Percentiles rank a stretch among this genome's conserved stretches.
Conservation (phyloP, 1,284 basidiomycete species). For the Cerioporus squamosus region DNA sequence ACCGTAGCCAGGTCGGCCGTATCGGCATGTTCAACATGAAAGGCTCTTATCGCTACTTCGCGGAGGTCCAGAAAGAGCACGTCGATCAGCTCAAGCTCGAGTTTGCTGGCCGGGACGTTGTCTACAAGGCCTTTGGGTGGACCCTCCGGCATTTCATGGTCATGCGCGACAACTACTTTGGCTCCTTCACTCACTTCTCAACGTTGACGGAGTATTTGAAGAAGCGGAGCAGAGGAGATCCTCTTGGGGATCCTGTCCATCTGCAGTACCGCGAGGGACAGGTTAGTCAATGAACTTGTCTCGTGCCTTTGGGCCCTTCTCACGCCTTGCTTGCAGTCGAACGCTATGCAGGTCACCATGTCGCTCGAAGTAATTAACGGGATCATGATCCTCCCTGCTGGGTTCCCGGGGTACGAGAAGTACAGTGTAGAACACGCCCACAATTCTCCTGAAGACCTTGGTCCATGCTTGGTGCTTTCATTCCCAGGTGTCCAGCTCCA, state of each 20-base stretch:
- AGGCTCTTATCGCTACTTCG: constrained; percentile 77
- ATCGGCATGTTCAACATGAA: constrained; percentile 61
- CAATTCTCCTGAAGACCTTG: constrained; percentile 41
- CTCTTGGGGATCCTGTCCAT: constrained; percentile 80
- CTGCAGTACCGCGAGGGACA: constrained; percentile 80
- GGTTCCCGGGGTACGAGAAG: constrained; percentile 72
- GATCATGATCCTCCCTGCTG: constrained; percentile 70
- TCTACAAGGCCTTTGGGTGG: constrained; percentile 84
- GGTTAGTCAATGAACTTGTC: constrained; percentile 25
- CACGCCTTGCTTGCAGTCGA: constrained; percentile 54
- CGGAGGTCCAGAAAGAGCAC: constrained; percentile 67
- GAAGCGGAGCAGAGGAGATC: constrained; percentile 58
- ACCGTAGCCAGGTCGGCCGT: constrained; percentile 63
- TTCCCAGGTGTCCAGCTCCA: constrained; percentile 76
- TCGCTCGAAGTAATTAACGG: constrained; percentile 58
- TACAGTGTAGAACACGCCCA: constrained; percentile 29
- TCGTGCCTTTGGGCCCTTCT: neutral
- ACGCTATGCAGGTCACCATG: constrained; percentile 79
- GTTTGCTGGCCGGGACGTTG: constrained; percentile 60
- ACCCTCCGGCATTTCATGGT: constrained; percentile 86
- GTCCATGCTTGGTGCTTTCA: constrained; percentile 58
- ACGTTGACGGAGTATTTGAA: constrained; percentile 85
- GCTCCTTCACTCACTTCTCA: constrained; percentile 88
- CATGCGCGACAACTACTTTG: constrained; percentile 90
- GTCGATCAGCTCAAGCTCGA: constrained; percentile 80